These are phyloP conservation scores for Fusarium sp. DNA, from an alignment of 2,329 filamentous ascomycete genomes.

Conservation along the genomic window DNA sequence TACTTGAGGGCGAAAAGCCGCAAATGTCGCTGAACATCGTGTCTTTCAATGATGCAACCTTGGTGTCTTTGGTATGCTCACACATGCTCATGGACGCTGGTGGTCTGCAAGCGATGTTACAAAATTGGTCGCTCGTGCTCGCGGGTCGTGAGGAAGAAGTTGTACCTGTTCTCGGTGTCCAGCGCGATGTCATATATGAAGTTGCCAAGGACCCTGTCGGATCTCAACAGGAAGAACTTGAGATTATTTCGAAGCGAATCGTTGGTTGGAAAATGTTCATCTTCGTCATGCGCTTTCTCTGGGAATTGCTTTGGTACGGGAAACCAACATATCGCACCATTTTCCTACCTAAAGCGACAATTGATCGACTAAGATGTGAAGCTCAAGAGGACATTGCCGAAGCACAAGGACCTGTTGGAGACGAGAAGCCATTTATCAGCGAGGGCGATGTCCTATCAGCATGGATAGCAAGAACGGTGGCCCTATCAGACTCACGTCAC, in stretches of 20 bases:
- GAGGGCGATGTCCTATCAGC: background rate
- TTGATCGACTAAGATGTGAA: background rate
- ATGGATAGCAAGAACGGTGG: background rate
- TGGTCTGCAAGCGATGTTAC: background rate
- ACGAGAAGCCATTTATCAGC: background rate
- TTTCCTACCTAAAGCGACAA: background rate
- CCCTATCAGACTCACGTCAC: background rate
- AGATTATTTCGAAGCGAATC: background rate
- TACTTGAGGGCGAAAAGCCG: background rate
- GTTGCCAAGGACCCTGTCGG: background rate
- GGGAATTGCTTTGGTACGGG: background rate
- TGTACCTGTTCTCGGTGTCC: background rate
- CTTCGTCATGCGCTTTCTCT: background rate
- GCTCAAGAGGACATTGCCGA: background rate
- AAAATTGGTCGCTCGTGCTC: background rate
- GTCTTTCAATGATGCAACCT: background rate
- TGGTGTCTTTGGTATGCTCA: background rate
- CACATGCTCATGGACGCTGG: background rate
- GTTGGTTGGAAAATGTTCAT: background rate
- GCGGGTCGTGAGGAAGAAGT: background rate
- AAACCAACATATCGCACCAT: background rate
- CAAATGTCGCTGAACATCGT: background rate
- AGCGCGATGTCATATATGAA: background rate
- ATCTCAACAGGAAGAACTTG: accelerated
- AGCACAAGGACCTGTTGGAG: accelerated